Percentiles rank a stretch among this genome's conserved stretches.
These are phyloP conservation scores for Lichtheimia corymbifera DNA, from an alignment of 371 early-diverging fungal species.

Conservation along the genomic window DNA sequence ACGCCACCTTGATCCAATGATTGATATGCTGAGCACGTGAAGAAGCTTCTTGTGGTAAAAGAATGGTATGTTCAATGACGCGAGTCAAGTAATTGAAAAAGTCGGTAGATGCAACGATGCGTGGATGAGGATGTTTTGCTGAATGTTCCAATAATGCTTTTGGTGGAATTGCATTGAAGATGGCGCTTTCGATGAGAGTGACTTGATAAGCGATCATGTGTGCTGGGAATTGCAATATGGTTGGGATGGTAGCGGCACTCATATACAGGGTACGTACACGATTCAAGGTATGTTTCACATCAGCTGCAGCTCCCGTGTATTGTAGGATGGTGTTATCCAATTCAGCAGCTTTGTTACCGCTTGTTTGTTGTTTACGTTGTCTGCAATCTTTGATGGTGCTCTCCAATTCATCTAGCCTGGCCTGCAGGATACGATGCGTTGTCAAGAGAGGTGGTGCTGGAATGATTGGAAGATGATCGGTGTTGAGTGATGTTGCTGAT, in stretches of 20 bases:
- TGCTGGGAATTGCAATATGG: constrained; percentile 65
- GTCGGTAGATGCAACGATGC: constrained; percentile 73
- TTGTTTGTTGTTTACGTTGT: constrained; percentile 25
- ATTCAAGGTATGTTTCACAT: constrained; percentile 51
- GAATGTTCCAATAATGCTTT: constrained; percentile 66
- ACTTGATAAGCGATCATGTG: constrained; percentile 74
- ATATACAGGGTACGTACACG: constrained; percentile 57
- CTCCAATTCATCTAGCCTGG: constrained; percentile 38
- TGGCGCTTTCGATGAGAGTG: constrained; percentile 69
- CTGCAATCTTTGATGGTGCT: constrained; percentile 24
- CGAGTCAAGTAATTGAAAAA: constrained; percentile 84
- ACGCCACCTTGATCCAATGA: constrained; percentile 77
- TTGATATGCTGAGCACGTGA: constrained; percentile 66
- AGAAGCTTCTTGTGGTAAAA: constrained; percentile 61
- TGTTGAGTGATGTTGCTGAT: constrained; percentile 19
- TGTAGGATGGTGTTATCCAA: constrained; percentile 47
- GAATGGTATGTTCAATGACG: constrained; percentile 70
- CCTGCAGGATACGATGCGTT: constrained; percentile 47
- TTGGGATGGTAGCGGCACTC: constrained; percentile 61
- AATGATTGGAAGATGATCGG: constrained; percentile 49
- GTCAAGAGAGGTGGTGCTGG: constrained; percentile 58
- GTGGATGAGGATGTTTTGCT: constrained; percentile 64
- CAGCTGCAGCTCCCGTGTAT: constrained; percentile 39
- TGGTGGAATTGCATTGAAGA: constrained; percentile 68
- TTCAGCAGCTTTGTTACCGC: constrained; percentile 28